Conservation (phyloP, 345 rosid species). For the Bretschneidera sinensis region DNA sequence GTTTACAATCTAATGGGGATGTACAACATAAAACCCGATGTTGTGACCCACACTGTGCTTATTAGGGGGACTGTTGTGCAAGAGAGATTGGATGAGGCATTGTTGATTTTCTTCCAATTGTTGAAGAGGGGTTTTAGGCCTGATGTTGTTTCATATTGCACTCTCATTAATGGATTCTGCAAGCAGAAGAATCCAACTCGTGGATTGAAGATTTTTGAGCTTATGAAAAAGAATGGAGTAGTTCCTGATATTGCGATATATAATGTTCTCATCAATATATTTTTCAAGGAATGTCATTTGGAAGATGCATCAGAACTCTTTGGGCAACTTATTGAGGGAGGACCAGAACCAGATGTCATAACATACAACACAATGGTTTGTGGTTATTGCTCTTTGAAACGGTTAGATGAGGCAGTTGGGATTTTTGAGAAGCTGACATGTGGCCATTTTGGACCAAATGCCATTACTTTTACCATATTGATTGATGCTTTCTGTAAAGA, state of each 20-base stretch:
- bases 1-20: constrained; percentile 26
- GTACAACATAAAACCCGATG: constrained; percentile 30
- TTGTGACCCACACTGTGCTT: constrained; percentile 38
- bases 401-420: constrained; percentile 36
- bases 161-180: constrained; percentile 38
- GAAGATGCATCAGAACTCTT: constrained; percentile 29
- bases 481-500: constrained; percentile 44
- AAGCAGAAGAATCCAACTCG: constrained; percentile 31
- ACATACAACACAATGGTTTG: constrained; percentile 51
- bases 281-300: constrained; percentile 18
- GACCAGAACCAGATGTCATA: constrained; percentile 38
- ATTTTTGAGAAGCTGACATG: constrained; percentile 30
- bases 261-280: constrained; percentile 37
- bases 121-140: constrained; percentile 41
- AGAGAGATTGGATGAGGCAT: constrained; percentile 28
- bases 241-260: constrained; percentile 37
- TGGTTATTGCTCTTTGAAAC: constrained; percentile 35
- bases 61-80: constrained; percentile 12
- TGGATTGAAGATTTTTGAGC: constrained; percentile 35
- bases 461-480: constrained; percentile 42
- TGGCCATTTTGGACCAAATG: constrained; percentile 29
- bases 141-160: constrained; percentile 40
- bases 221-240: constrained; percentile 34
- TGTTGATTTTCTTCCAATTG: constrained; percentile 37
- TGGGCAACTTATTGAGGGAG: constrained; percentile 22